These are phyloP conservation scores for Leptosphaerulina australis DNA, from an alignment of 2,329 filamentous ascomycete species.

Conservation along the genomic window DNA sequence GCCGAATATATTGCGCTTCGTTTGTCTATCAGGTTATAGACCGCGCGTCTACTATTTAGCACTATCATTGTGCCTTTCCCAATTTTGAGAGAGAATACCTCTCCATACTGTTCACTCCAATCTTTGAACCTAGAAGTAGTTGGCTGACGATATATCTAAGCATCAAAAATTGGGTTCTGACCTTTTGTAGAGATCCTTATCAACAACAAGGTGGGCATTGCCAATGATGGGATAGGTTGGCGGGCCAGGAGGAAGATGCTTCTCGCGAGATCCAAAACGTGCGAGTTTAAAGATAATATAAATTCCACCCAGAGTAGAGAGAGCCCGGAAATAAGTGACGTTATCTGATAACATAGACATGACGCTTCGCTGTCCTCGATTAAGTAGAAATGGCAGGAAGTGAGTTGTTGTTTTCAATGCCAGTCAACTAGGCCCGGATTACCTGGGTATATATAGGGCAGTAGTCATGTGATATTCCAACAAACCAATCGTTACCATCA, in stretches of 20 bases:
- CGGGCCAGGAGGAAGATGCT: slow-evolving; percentile 36
- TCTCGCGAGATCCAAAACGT: slow-evolving; percentile 32
- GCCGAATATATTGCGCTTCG: slow-evolving; percentile 23
- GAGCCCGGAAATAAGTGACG: background rate
- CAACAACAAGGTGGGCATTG: slow-evolving; percentile 31
- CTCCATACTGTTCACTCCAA: slow-evolving; percentile 29
- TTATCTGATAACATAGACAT: background rate
- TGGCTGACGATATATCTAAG: slow-evolving; percentile 7
- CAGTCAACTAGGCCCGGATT: too few species aligned
- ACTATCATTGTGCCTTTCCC: slow-evolving; percentile 29
- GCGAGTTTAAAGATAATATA: slow-evolving; percentile 25
- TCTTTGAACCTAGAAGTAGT: slow-evolving; percentile 25
- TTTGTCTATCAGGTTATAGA: slow-evolving; percentile 29
- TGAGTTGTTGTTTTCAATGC: too few species aligned
- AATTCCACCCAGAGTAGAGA: background rate
- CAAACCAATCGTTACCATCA: too few species aligned
- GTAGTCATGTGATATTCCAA: too few species aligned
- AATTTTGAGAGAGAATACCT: slow-evolving; percentile 28
- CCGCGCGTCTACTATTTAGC: slow-evolving; percentile 23
- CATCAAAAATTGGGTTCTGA: slow-evolving; percentile 8
- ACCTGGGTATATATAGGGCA: too few species aligned
- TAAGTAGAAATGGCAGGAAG: too few species aligned
- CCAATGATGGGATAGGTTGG: slow-evolving; percentile 35
- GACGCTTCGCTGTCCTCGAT: too few species aligned
- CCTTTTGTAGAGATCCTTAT: slow-evolving; percentile 27